Evolutionary conservation across 2,329 filamentous ascomycete genomes (phyloP).

Genomic region (Phoma herbarum): DNA sequence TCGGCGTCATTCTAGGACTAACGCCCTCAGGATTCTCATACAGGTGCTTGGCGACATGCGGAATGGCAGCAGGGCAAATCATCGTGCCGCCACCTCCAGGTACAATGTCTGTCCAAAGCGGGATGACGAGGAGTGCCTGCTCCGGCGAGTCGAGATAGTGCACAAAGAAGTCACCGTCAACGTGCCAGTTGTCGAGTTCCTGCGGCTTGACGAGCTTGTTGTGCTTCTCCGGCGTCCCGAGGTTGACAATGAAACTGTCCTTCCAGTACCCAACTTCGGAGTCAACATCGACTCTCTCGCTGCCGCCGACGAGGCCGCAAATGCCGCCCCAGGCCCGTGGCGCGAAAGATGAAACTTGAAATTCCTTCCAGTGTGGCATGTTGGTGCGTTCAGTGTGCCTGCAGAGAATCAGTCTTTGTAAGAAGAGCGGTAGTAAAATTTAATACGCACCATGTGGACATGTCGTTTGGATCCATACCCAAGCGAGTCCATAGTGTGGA

Average conservation of each 20-base stretch:
- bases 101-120: conserved; percentile 70
- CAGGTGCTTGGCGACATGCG: conserved; percentile 64
- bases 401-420: not conserved
- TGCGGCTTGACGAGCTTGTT: conserved; percentile 61
- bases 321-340: conserved; percentile 73
- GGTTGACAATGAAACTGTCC: conserved; percentile 74
- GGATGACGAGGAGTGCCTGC: conserved; percentile 73
- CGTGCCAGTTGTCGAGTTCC: conserved; percentile 69
- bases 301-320: conserved; percentile 71
- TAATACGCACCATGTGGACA: conserved; percentile 65
- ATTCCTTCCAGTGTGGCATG: conserved; percentile 69
- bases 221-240: conserved; percentile 64
- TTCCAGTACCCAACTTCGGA: conserved; percentile 64
- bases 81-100: conserved; percentile 70
- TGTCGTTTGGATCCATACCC: conserved; percentile 70
- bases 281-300: conserved; percentile 48
- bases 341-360: conserved; percentile 65
- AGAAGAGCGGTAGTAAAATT: not conserved
- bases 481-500: conserved; percentile 69
- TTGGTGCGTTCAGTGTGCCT: conserved; percentile 65
- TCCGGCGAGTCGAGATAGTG: conserved; percentile 76
- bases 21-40: conserved; percentile 71
- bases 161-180: conserved; percentile 76
- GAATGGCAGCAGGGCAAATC: conserved; percentile 69
- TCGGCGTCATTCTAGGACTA: conserved; percentile 69